Base-by-base conservation (phyloP, 176 grass and related monocot species). In the Hyparrhenia diplandra region DNA sequence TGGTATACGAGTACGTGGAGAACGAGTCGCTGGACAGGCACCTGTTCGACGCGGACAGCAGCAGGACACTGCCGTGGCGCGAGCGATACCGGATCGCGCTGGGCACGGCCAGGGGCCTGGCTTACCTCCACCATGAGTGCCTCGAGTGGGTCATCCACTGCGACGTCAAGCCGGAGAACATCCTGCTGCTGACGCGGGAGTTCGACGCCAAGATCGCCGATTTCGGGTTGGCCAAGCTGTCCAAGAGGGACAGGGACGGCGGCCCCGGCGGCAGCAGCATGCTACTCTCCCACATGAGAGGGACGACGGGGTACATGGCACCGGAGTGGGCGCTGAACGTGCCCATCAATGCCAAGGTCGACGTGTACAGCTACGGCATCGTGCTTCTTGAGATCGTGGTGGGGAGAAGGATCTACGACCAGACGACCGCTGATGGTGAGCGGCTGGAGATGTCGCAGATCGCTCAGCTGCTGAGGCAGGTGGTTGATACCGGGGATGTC, bases 41-140 rank as follows among this genome's bases (percentile, higher is more conserved):
- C 68, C 70, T 95, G 1, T 92, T 89, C 49, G 39, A 30, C n/a
- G 23, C 10, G 46, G 43, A 49, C 46, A 49, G 14, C 35, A 10
- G 65, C 31, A 23, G 31, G 14, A 17, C 40, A 20, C 71, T 93
- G 16, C 57, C 78, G 1, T 87, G 92, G 92, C 86, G 39, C 8
- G 51, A 91, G 40, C 72, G 92, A 21, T 95, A 71, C 69, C 83
- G 72, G 64, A 85, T 95, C 24, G 92, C 89, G 8, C 10, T 92
- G 28, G 92, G 92, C 34, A 52, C 36, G 7, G 92, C 92, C 7
- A 87, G 79, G 43, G 92, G 89, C 1, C 61, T 95, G 2, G 89
- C 87, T 2, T 94, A 94, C 83, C 89, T 94, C 34, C 92, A 94
- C 74, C 84, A 92, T 8, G 92, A 92, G 29, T 92, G 92, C 39